phyloP scores from a whole-genome alignment of 1,284 basidiomycete species.

The Ganoderma boninense region DNA sequence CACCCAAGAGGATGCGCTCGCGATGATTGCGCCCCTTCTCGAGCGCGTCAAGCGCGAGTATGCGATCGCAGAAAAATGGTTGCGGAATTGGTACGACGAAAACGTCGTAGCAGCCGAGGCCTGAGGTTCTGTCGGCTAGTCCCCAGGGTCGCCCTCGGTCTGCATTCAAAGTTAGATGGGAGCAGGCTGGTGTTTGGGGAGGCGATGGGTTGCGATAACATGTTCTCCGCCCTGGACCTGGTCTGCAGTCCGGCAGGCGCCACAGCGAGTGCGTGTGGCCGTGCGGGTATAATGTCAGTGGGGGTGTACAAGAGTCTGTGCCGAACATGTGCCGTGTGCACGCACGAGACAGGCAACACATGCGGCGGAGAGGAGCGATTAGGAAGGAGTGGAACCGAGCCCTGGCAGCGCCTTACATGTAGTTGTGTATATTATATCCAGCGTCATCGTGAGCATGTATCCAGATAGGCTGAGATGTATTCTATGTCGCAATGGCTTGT shows the following conservation, averaged over 20 bases:
- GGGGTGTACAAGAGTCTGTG: neutral
- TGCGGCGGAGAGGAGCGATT: neutral
- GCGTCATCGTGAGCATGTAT: neutral
- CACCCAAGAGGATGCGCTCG: constrained; percentile 65
- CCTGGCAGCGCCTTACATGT: constrained; percentile 16
- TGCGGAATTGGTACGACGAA: constrained; percentile 56
- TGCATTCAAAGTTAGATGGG: neutral
- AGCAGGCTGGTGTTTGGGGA: neutral
- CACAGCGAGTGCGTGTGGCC: neutral
- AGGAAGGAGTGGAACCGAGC: constrained; percentile 15
- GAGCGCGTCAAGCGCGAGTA: constrained; percentile 65
- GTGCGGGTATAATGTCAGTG: neutral
- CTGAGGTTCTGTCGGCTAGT: constrained; percentile 12
- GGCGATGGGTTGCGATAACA: neutral
- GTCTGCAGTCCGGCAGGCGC: neutral
- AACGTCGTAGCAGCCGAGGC: constrained; percentile 24
- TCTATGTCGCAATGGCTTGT: neutral
- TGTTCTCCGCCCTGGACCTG: neutral
- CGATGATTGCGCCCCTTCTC: constrained; percentile 64
- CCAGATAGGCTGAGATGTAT: constrained; percentile 4
- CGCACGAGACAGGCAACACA: neutral
- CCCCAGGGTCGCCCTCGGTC: neutral
- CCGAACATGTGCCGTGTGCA: neutral
- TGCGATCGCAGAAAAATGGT: constrained; percentile 59
- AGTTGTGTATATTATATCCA: constrained; percentile 25